Base-by-base conservation (phyloP, 2,329 filamentous ascomycete species). In the Xenoacremonium recifei region DNA sequence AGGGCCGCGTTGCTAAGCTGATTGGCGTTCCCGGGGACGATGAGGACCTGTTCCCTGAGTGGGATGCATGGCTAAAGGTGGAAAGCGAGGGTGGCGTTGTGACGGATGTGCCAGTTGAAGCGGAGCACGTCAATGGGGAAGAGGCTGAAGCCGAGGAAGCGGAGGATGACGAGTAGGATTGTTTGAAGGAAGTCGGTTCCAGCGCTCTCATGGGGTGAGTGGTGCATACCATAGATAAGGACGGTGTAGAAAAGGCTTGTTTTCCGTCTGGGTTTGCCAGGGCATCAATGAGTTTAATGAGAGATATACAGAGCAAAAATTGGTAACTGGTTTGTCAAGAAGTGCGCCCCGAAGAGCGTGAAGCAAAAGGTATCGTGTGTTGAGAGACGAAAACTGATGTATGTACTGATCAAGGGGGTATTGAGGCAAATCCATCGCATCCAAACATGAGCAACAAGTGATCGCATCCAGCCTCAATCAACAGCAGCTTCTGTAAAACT, bases 41-140 rank as follows among this genome's bases (percentile, higher is more conserved):
- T 45, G 86, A 86, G 30, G 91, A 95, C 3, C 77, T 99, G 54
- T 99, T 99, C 70, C 92, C 92, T 0, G 89, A 96, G 59, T 99
- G 93, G 93, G 87, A 96, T 4, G 86, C 93, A 66, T 96, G 89
- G 73, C 63, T 97, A 55, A 77, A 79, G 59, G 63, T 96, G 48
- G 93, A 97, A 71, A 79, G 77, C 45, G 84, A 90, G 55, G 86
- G 87, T 3, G 75, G 73, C 4, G 61, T 68, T 45, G 62, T 40
- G 4, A 37, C 37, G 17, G 53, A 46, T 15, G 29, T 32, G 10
- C 29, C 29, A 9, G 29, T 13, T 13, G 45, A 45, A 23, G 39
- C 36, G 35, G 36, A 53, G 41, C 40, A 31, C 20, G 49, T 52
- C 33, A 51, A 54, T 42, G 57, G 56, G 18, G 45, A 51, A 37